Conservation (phyloP, 148 eudicot species). For the Dysphania ambrosioides region DNA sequence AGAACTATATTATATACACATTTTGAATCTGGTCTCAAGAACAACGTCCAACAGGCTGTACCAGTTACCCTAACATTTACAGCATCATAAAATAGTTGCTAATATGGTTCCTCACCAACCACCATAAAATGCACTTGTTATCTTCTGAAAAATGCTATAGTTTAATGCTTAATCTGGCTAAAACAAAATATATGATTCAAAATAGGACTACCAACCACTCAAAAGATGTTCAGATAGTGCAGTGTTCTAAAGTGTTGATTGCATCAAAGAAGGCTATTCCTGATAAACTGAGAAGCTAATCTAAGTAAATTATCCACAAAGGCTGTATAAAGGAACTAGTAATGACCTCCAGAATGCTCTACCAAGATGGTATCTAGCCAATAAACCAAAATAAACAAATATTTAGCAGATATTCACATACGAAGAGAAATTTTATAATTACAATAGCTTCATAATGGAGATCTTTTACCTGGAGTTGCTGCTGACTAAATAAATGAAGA, state of each 20-base stretch:
- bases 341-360: not conserved
- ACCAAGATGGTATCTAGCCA: not conserved
- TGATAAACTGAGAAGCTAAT: not conserved
- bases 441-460: not conserved
- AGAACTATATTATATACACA: not conserved
- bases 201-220: not conserved
- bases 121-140: not conserved
- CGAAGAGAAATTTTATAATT: not conserved
- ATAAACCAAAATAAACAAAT: not conserved
- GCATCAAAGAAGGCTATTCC: not conserved
- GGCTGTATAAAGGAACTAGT: not conserved
- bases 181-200: not conserved
- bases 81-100: not conserved
- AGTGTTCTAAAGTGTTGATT: not conserved
- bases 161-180: not conserved
- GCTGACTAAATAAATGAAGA: conserved; percentile 74
- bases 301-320: not conserved
- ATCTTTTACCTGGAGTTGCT: conserved; percentile 68
- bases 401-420: not conserved
- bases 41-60: not conserved
- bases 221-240: not conserved
- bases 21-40: not conserved
- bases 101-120: not conserved
- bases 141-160: not conserved
- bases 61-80: not conserved